Base-by-base conservation (phyloP, 2,329 filamentous ascomycete species). In the Hirsutella rhossiliensis region DNA sequence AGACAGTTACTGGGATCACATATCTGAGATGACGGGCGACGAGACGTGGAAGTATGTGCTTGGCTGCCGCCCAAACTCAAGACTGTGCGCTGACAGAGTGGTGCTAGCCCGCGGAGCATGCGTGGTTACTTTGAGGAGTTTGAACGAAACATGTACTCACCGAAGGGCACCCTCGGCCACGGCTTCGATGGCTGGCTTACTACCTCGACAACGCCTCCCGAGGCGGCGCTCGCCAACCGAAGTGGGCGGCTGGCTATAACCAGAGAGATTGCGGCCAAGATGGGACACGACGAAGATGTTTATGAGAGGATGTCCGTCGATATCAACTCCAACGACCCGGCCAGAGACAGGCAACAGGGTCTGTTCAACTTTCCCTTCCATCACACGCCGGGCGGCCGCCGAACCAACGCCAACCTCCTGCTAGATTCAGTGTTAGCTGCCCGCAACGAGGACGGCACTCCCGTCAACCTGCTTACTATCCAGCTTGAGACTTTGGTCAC, bases 101-200 rank as follows among this genome's bases (percentile, higher is more conserved):
- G n/a, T n/a, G n/a, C n/a, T n/a, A n/a, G 61, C 0, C 62, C 76
- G 0, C 59, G 61, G 1, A 76, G 75, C 46, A 81, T 82, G 76
- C 44, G 13, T 6, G 5, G 17, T 11, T 34, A 8, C 5, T 34
- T 34, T 5, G 5, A 34, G 15, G 5, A n/a, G 13, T n/a, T 34
- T 5, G 32, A 34, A 15, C 32, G 32, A 5, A 34, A 34, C 17
- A 34, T 11, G 15, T 34, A 34, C 15, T n/a, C 17, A n/a, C 32
- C 7, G 6, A 5, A 11, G 8, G 13, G 12, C 5, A 34, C 13
- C 32, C 12, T 6, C 15, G 32, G 32, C 32, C 32, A 34, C 17
- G 32, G 32, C 8, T 34, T 15, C 15, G 5, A 34, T 15, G 32
- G 32, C 8, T 34, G 32, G 32, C 32, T 34, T 5, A 34, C 32